Evolutionary conservation across 1,284 basidiomycete species (phyloP), one percentile per base, ranked within the genome.

Genomic region (Trametes hirsuta): DNA sequence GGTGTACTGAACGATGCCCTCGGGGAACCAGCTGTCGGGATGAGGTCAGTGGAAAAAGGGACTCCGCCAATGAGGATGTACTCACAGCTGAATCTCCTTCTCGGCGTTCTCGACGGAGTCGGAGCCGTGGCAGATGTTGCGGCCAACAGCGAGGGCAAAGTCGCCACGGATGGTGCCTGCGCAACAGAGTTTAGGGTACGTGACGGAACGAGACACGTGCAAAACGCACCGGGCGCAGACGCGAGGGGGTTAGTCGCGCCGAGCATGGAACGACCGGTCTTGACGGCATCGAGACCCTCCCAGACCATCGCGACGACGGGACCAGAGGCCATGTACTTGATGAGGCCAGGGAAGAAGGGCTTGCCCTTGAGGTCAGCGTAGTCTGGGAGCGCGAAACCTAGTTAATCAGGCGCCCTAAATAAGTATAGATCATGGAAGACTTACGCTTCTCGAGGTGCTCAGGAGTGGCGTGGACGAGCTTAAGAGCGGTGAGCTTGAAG

Each of bases 241-340:
- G 84, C 85, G 64, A 98, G 87, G 62, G 97, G 97, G 89, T 99
- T 98, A 75, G 97, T 98, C 50, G 95, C 90, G 75, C 97, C 95
- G 71, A 99, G 92, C 88, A 98, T 95, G 76, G 78, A 84, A 79
- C 95, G 94, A 70, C 95, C 95, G 65, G 93, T 95, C 85, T 97
- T 97, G 83, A 97, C 95, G 68, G 94, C 94, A 75, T 97, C 94
- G 72, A 96, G 89, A 70, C 97, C 97, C 81, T 98, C 86, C 87
- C 95, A 98, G 72, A 97, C 97, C 88, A 98, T 97, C 73, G 86
- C 93, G 72, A 97, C 90, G 69, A 99, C 97, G 70, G 97, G 97
- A 66, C 97, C 97, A 65, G 93, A 87, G 59, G 88, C 85, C 96
- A 98, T 94, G 85, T 97, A 97, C 75, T 88, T 89, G 84, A 97